Base-by-base conservation (phyloP, 2,329 filamentous ascomycete species). In the Exophiala sideris region DNA sequence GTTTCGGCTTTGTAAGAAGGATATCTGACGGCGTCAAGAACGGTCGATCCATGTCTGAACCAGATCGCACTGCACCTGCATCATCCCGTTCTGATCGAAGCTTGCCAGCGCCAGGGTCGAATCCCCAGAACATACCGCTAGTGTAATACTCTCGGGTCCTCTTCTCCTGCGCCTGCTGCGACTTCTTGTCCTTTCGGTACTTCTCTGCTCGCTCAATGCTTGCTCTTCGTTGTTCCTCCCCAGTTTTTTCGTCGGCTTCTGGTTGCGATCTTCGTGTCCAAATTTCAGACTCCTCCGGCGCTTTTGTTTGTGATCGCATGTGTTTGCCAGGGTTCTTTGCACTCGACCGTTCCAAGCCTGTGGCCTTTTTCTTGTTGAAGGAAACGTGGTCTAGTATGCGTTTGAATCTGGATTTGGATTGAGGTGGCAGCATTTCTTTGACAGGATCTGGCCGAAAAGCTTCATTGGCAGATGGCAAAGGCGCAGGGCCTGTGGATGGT, bases 151-250 rank as follows among this genome's bases (percentile, higher is more conserved):
- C 42, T 68, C 67, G 14, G 69, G 68, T 11, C 66, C 68, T 29
- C 75, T 69, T 69, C 76, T 76, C 79, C 24, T 67, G 70, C 8
- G 70, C 67, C 48, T 67, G 69, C 18, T 66, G 58, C 39, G 70
- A 61, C 41, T 73, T 60, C 48, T 57, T 59, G 12, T 57, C 24
- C 18, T 56, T 33, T 21, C 53, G 38, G 29, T 54, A 38, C 29
- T 47, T 42, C 34, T 38, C 40, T 10, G 50, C 50, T 11, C 34
- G 14, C 4, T 57, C 48, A 41, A 42, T 48, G 33, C 45, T 52
- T 16, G 47, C 47, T 29, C 48, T 46, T 21, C 46, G 47, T 50
- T 42, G 35, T 33, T 53, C 47, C 18, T 41, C 9, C 42, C 32
- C 20, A 34, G 36, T 14, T 10, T 45, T 56, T 3, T 47, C 11